Evolutionary conservation across 129 eudicot species (phyloP), one percentile per base, ranked within the genome.

Genomic region (Smallanthus sonchifolius): DNA sequence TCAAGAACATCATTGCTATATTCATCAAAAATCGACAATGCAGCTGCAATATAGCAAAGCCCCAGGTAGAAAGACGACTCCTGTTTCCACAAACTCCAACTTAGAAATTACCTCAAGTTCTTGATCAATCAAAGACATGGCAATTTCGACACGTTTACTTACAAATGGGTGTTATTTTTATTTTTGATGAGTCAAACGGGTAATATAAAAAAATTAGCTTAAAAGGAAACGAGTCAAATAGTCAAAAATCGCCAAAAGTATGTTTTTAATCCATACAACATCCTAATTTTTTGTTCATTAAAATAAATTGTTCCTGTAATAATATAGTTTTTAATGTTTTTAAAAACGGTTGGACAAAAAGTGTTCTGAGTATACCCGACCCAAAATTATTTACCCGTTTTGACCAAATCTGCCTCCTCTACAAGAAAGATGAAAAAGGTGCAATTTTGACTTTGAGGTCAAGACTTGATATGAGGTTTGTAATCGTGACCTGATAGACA

Each of bases 1-100:
- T 90, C 95, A 61, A 93, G 95, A 76, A 90, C 49, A 75, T 93
- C 98, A 38, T 93, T 93, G 86, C 86, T 87, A 75, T 93, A 93
- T 77, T 93, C 98, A 75, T 93, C 98, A 72, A 76, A 93, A 16
- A 90, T 87, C 67, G 96, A 89, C 75, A 93, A 49, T 20, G 95
- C 86, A 62, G 98, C 84, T 42, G 86, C 87, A 77, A 88, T 77
- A 85, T 90, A 93, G 76, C 85, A 79, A 65, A 86, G 84, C 65
- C 98, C 98, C 14, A 75, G 79, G 88, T 90, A 83, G 43, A 93
- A 76, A 32, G 98, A 93, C 6, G 91, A 86, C 77, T 93, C 98
- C 98, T 93, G 87, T 63, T 79, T 42, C 72, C 73, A 30, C 70
- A 69, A 68, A 65, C 52, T 65, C 51, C 8, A 72, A 71, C 34